Base-by-base conservation (phyloP, 352 stramenopile genomes). In the Globisporangium irregulare region DNA sequence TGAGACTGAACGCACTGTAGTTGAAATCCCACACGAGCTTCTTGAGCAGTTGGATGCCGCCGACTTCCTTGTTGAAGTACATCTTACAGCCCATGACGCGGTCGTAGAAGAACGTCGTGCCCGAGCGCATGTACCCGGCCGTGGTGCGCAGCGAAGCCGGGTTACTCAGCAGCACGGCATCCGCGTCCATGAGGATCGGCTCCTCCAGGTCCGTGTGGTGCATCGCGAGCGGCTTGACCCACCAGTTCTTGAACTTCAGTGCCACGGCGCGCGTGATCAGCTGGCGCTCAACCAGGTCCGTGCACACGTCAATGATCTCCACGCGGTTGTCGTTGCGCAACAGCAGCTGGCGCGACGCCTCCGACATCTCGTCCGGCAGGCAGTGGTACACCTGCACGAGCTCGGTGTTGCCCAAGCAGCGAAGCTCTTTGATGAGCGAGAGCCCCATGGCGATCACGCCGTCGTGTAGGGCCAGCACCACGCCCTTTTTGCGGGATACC, bases 21-120 rank as follows among this genome's bases (percentile, higher is more conserved):
- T 85, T 73, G 57, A 88, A 83, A 4, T 60, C 70, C 22, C 78
- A 60, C 1, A 90, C 56, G 32, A 87, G 59, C 36, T 77, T 64
- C 29, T 74, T 75, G 6, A 90, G 67, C 34, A 78, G 67, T 66
- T 82, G 71, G 38, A 74, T 73, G 27, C 66, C 54, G 3, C 24
- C 5, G 15, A 59, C 6, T 18, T 80, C 62, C 56, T 75, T 73
- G 63, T 89, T 86, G 58, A 91, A 83, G 57, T 79, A 88, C 27
- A 77, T 57, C 10, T 73, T 73, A 50, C 77, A 80, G 9, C 71
- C 70, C 25, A 89, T 73, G 86, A 89, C 77, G n/a, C 81, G 81
- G 55, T 89, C 81, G 62, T 84, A 86, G 73, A 89, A 90, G 69
- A 90, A 90, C 18, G 72, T 84, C 18, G 82, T 86, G 20, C 82